phyloP scores from a whole-genome alignment of 345 rosid species.

The Eucalyptus marginata region DNA sequence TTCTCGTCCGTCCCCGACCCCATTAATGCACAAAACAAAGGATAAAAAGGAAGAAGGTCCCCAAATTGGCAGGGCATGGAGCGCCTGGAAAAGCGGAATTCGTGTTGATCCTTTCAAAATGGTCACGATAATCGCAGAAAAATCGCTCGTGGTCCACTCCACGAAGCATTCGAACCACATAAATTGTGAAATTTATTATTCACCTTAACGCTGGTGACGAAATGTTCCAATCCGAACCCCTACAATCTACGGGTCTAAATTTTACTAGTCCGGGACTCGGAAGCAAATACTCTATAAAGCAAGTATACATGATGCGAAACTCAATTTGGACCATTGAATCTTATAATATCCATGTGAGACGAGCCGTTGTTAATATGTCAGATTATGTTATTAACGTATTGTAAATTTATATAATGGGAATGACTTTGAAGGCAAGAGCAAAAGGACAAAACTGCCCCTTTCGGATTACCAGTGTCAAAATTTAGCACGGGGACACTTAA shows the following conservation, averaged over 20 bases:
- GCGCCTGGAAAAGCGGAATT: neutral
- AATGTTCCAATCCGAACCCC: neutral
- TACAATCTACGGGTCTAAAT: neutral
- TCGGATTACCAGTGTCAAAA: no score
- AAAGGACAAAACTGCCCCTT: neutral
- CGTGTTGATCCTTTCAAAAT: neutral
- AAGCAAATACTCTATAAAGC: neutral
- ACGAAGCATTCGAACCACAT: neutral
- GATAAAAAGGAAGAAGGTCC: neutral
- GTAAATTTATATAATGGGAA: neutral
- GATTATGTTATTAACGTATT: neutral
- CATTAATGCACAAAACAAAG: neutral
- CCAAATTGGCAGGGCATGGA: neutral
- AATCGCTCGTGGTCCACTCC: neutral
- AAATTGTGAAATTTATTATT: neutral
- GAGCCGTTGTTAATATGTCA: neutral
- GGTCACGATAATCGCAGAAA: neutral
- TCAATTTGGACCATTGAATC: neutral
- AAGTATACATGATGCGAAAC: neutral
- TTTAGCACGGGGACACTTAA: accelerated
- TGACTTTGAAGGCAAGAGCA: neutral
- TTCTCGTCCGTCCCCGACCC: neutral
- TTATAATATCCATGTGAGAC: neutral
- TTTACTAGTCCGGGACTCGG: neutral
- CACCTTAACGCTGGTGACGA: neutral